Conservation (phyloP, 306 rosid species). For the Benincasa hispida region DNA sequence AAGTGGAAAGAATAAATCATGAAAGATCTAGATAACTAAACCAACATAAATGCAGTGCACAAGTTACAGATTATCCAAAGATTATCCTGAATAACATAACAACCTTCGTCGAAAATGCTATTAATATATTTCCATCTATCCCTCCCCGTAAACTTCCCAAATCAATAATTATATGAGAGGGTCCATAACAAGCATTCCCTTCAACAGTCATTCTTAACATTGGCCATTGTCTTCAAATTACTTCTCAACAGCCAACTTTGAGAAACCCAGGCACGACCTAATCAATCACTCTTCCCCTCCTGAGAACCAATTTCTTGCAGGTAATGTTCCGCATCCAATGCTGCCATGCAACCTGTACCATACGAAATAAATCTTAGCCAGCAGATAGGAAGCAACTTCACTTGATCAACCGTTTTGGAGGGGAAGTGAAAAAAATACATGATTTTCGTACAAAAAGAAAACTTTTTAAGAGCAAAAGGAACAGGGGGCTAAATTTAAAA, state of each 20-base stretch:
- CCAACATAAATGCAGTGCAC: not conserved
- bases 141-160: not conserved
- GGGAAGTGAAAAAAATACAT: not conserved
- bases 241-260: slow-evolving; percentile 1
- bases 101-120: not conserved
- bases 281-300: slow-evolving; percentile 52
- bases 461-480: not conserved
- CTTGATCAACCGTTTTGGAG: not conserved
- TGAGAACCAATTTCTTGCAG: slow-evolving; percentile 59
- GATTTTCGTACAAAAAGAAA: not conserved
- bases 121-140: not conserved
- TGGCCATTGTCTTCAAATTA: not conserved
- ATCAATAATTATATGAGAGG: not conserved
- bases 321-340: slow-evolving; percentile 89
- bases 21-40: too few relatives aligned
- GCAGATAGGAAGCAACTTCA: not conserved
- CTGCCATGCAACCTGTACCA: slow-evolving; percentile 88
- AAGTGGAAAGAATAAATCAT: too few relatives aligned
- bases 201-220: not conserved
- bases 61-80: not conserved
- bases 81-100: not conserved
- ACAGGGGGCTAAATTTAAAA: not conserved
- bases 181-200: not conserved
- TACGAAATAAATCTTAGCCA: not conserved
- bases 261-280: not conserved